Evolutionary conservation across 805 yeast genomes (phyloP).

Genomic region (Suhomyces canberraensis): DNA sequence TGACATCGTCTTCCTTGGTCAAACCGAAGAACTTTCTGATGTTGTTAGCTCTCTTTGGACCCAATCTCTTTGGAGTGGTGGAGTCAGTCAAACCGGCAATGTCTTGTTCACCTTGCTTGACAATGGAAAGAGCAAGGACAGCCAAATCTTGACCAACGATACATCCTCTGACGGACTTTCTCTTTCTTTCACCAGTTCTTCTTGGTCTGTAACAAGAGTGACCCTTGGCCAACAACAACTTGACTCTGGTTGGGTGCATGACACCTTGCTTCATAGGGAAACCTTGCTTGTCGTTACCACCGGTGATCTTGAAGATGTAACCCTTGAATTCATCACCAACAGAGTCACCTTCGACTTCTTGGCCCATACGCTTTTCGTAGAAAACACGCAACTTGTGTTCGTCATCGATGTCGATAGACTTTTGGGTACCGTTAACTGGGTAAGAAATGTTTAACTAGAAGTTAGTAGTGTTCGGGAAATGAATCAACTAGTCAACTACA

Average conservation of each 20-base stretch:
- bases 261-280: slow-evolving; percentile 99
- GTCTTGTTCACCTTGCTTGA: slow-evolving; percentile 96
- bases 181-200: slow-evolving; percentile 99
- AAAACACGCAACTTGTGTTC: slow-evolving; percentile 98
- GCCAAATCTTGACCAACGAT: slow-evolving; percentile 97
- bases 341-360: slow-evolving; percentile 98
- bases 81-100: slow-evolving; percentile 94
- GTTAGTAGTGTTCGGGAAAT: slow-evolving; percentile 1
- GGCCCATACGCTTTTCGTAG: slow-evolving; percentile 99
- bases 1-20: slow-evolving; percentile 86
- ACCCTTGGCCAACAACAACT: slow-evolving; percentile 88
- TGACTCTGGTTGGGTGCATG: slow-evolving; percentile 99
- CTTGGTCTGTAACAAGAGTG: slow-evolving; percentile 99
- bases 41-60: slow-evolving; percentile 99
- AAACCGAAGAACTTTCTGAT: slow-evolving; percentile 99
- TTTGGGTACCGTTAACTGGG: slow-evolving; percentile 99
- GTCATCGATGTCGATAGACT: slow-evolving; percentile 96
- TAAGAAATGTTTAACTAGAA: slow-evolving; percentile 94
- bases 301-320: slow-evolving; percentile 96
- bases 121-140: slow-evolving; percentile 87
- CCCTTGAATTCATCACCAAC: slow-evolving; percentile 99
- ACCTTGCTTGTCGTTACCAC: slow-evolving; percentile 99
- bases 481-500: neutral
- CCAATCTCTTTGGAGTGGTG: slow-evolving; percentile 97
- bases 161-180: slow-evolving; percentile 99